Base-by-base conservation (phyloP, 495 filamentous ascomycete species). In the Xylaria flabelliformis region DNA sequence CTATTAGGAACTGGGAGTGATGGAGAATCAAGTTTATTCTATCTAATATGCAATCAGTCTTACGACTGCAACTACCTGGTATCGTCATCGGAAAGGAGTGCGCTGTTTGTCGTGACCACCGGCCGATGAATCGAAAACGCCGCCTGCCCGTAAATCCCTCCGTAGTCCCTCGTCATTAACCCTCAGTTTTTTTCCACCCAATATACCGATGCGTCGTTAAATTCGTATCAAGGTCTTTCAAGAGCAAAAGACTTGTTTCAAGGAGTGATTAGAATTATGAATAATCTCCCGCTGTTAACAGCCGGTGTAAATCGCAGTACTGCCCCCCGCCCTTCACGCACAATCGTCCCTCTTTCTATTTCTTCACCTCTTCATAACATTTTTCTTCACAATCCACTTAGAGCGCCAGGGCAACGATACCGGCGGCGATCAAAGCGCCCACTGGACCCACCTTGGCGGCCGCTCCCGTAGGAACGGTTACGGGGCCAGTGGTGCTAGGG, bases 361-460 rank as follows among this genome's bases (percentile, higher is more conserved):
- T 48, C 39, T 24, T 9, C 1, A 44, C 26, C 32, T 65, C 36
- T 1, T 10, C 50, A 3, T 24, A 42, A 32, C 3, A 32, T n/a
- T 63, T 63, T 26, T 42, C 32, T 63, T 26, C 32, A 24, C 10
- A 15, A 64, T 72, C 53, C 29, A 62, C 51, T 80, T 75, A 82
- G 64, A 82, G 75, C 59, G 78, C 73, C 41, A 81, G 36, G 36
- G 73, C 80, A 50, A 76, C 79, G 34, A 81, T 61, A 65, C 74
- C 81, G 71, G 67, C 79, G 39, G 75, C 73, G 64, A 81, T 62
- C 58, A 82, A 64, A 62, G 76, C 77, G 29, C 79, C 79, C 39
- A 80, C 50, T 46, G 80, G 73, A 13, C 74, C 75, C 13, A 73
- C 39, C 72, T 77, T 79, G 64, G 70, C 74, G 50, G 78, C 81